phyloP scores from a whole-genome alignment of 23 red algal species.

The Pyropia yezoensis region DNA sequence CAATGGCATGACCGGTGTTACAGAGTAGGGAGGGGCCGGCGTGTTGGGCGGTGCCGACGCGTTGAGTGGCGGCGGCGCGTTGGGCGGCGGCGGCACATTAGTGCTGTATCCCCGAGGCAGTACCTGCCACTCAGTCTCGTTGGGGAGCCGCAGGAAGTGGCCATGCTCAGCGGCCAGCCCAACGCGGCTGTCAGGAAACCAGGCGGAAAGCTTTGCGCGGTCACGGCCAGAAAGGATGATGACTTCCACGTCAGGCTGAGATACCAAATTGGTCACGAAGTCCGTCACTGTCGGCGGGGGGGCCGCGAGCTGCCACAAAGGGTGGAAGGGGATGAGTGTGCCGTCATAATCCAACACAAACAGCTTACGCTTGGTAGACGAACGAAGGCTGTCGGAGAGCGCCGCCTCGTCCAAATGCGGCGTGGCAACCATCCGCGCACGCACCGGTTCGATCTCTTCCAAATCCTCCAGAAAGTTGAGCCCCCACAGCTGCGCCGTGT shows the following conservation, averaged over 20 bases:
- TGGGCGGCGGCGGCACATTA: too few species aligned
- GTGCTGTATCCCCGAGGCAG: conserved; percentile 14
- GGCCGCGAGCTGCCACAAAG: conserved; percentile 45
- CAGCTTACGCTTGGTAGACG: conserved; percentile 18
- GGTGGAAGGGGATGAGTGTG: conserved; percentile 71
- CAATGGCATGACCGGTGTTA: too few species aligned
- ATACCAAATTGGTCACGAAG: conserved; percentile 13
- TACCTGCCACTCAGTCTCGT: conserved; percentile 22
- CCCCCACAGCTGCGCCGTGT: conserved; percentile 74
- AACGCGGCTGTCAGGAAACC: conserved; percentile 50
- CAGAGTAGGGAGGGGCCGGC: background rate
- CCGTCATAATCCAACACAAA: conserved; percentile 74
- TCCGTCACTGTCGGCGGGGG: conserved; percentile 41
- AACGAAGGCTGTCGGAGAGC: background rate
- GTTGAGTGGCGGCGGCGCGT: too few species aligned
- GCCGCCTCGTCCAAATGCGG: conserved; percentile 23
- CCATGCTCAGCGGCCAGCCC: conserved; percentile 76
- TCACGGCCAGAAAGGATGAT: conserved; percentile 59
- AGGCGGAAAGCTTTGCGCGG: conserved; percentile 28
- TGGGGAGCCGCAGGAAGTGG: conserved; percentile 47
- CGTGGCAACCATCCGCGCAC: conserved; percentile 14
- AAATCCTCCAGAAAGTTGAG: conserved; percentile 85
- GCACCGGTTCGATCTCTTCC: conserved; percentile 19
- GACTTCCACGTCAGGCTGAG: conserved; percentile 44
- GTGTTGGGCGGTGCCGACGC: background rate